These are phyloP conservation scores for Dioscorea dumetorum DNA, from an alignment of 106 monocot genomes.

Conservation along the genomic window DNA sequence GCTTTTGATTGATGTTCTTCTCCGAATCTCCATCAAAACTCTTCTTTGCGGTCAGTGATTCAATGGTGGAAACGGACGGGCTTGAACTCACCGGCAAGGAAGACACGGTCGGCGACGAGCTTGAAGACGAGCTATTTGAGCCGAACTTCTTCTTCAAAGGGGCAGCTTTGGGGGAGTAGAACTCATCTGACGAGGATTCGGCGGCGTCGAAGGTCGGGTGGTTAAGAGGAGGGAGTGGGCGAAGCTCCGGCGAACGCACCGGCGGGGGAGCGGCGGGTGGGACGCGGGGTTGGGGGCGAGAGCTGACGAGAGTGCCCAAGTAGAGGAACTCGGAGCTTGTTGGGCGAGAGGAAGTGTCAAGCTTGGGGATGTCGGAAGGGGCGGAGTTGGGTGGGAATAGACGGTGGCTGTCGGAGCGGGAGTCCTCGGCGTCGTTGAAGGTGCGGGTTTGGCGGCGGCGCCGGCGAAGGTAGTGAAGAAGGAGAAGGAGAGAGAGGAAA, in stretches of 20 bases:
- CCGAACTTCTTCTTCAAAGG: constrained; percentile 1
- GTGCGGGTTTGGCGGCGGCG: neutral
- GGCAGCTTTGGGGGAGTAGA: constrained; percentile 23
- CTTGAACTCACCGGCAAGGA: neutral
- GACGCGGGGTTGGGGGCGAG: constrained; percentile 2
- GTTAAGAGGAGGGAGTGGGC: constrained; percentile 14
- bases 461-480: constrained; percentile 5
- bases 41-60: neutral
- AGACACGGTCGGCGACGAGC: constrained; percentile 4
- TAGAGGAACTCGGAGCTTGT: constrained; percentile 30
- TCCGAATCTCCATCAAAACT: too few relatives aligned
- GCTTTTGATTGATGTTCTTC: too few relatives aligned
- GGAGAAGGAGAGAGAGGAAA: neutral
- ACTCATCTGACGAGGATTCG: constrained; percentile 17
- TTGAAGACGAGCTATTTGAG: constrained; percentile 14
- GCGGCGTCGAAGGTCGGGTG: neutral
- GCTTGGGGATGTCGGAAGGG: constrained; percentile 14
- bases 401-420: constrained; percentile 20
- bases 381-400: constrained; percentile 23
- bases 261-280: neutral
- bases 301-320: constrained; percentile 28
- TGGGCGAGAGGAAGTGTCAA: constrained; percentile 2
- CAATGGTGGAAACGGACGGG: constrained; percentile 7
- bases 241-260: constrained; percentile 41
- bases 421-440: neutral